A percentile compares a stretch with the other conserved stretches of the same genome.
These are phyloP conservation scores for Penicillium bovifimosum DNA, from an alignment of 495 filamentous ascomycete species.

Conservation along the genomic window DNA sequence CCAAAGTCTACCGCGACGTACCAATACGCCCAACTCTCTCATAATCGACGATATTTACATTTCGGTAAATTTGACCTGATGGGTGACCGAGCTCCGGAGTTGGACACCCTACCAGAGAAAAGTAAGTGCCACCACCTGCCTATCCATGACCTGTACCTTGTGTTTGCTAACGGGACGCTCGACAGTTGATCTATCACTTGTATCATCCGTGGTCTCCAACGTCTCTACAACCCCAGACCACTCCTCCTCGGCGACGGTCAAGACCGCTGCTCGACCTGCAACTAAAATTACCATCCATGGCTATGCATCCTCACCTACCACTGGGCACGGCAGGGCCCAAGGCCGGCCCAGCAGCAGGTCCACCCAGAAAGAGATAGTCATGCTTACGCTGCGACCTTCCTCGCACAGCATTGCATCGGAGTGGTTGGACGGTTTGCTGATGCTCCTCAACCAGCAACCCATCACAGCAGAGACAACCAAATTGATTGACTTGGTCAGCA, in stretches of 20 bases:
- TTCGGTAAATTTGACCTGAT: conserved; percentile 79
- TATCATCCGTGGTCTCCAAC: conserved; percentile 91
- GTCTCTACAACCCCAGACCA: conserved; percentile 56
- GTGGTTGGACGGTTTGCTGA: conserved; percentile 92
- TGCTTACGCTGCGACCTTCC: conserved; percentile 77
- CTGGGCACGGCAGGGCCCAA: conserved; percentile 22
- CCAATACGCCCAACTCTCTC: conserved; percentile 83
- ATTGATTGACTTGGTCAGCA: conserved; percentile 73
- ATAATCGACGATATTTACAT: conserved; percentile 87
- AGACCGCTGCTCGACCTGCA: conserved; percentile 47
- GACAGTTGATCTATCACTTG: conserved; percentile 74
- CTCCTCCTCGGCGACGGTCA: conserved; percentile 52
- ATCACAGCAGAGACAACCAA: conserved; percentile 96
- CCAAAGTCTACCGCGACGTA: conserved; percentile 46
- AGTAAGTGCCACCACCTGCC: conserved; percentile 39
- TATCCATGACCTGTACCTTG: background rate
- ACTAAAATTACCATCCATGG: conserved; percentile 93
- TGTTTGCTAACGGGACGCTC: conserved; percentile 1
- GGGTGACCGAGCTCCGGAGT: conserved; percentile 56
- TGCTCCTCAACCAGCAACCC: conserved; percentile 90
- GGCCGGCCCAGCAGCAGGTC: conserved; percentile 31
- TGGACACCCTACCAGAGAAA: conserved; percentile 74
- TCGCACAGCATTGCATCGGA: conserved; percentile 84
- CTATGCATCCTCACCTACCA: conserved; percentile 37
- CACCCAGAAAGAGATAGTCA: conserved; percentile 50